These are phyloP conservation scores for Cupressus sempervirens DNA, from an alignment of 75 land plant species.

Conservation along the genomic window DNA sequence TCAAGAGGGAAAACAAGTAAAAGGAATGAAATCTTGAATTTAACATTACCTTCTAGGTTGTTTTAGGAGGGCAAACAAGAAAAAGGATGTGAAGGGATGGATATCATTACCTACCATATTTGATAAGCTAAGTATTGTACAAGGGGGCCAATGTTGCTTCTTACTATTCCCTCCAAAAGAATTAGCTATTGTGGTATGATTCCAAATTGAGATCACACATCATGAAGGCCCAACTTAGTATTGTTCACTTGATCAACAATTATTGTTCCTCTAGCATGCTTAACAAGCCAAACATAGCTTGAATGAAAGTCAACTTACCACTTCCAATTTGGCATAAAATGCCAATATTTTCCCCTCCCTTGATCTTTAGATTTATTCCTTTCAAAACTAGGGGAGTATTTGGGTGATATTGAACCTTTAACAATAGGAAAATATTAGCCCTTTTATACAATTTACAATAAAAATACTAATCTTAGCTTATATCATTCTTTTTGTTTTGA, in stretches of 20 bases:
- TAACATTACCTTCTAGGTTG: too few species aligned
- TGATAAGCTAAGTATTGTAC: constrained; percentile 73
- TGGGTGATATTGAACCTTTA: constrained; percentile 70
- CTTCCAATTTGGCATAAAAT: constrained; percentile 95
- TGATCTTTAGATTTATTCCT: constrained; percentile 59
- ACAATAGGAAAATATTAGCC: constrained; percentile 2
- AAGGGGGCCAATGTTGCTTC: constrained; percentile 89
- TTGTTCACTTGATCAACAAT: constrained; percentile 80
- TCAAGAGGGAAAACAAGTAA: too few species aligned
- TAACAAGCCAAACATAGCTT: constrained; percentile 84
- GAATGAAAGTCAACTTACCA: constrained; percentile 89
- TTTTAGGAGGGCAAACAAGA: neutral
- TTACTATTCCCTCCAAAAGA: constrained; percentile 90
- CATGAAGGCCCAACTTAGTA: constrained; percentile 66
- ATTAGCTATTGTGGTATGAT: constrained; percentile 97
- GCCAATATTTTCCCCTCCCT: constrained; percentile 82
- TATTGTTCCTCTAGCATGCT: constrained; percentile 70
- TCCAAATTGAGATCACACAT: constrained; percentile 80
- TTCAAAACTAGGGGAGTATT: constrained; percentile 78
- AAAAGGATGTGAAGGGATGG: neutral
- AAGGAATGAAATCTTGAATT: too few species aligned
- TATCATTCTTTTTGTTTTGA: neutral
- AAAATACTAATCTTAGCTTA: neutral
- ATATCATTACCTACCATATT: constrained; percentile 78
- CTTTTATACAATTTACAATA: neutral